A percentile compares a stretch with the other conserved stretches of the same genome.
Evolutionary conservation across 768 basidiomycete species (phyloP).

Genomic region (Calvatia gigantea): DNA sequence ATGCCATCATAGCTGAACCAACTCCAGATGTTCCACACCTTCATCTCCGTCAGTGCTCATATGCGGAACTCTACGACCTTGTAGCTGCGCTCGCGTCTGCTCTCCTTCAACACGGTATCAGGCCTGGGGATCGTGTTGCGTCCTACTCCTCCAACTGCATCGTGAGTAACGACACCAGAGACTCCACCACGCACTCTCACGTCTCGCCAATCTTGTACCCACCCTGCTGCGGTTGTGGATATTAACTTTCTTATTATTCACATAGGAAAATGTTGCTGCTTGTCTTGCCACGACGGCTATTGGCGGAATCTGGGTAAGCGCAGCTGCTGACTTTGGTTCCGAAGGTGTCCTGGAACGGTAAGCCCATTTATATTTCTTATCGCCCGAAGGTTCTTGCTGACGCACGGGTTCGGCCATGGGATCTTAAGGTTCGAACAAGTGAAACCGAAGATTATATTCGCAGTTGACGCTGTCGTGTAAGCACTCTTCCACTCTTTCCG

Average conservation of each 20-base stretch:
- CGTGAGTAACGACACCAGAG: conserved; percentile 35
- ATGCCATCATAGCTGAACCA: conserved; percentile 52
- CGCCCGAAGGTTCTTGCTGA: conserved; percentile 3
- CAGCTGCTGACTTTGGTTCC: conserved; percentile 80
- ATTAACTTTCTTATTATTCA: conserved; percentile 2
- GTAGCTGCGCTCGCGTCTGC: conserved; percentile 59
- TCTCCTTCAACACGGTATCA: conserved; percentile 46
- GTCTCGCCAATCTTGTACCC: conserved; percentile 8
- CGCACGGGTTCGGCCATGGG: not conserved
- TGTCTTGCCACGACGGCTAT: conserved; percentile 68
- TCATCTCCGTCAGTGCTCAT: conserved; percentile 43
- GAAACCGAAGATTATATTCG: conserved; percentile 66
- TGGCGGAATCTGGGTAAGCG: conserved; percentile 81
- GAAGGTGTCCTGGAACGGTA: conserved; percentile 74
- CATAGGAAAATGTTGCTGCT: conserved; percentile 64
- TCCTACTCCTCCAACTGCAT: conserved; percentile 80
- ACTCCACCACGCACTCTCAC: conserved; percentile 8
- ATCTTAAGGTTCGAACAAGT: conserved; percentile 69
- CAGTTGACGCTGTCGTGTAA: conserved; percentile 69
- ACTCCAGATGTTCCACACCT: conserved; percentile 44
- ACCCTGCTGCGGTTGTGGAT: conserved; percentile 11
- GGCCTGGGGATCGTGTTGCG: conserved; percentile 68
- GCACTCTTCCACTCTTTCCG: conserved; percentile 21
- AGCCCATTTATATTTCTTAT: conserved; percentile 15
- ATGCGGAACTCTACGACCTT: conserved; percentile 53